Evolutionary conservation across 306 rosid genomes (phyloP), one percentile per base, ranked within the genome.

Genomic region (Rosa chinensis): DNA sequence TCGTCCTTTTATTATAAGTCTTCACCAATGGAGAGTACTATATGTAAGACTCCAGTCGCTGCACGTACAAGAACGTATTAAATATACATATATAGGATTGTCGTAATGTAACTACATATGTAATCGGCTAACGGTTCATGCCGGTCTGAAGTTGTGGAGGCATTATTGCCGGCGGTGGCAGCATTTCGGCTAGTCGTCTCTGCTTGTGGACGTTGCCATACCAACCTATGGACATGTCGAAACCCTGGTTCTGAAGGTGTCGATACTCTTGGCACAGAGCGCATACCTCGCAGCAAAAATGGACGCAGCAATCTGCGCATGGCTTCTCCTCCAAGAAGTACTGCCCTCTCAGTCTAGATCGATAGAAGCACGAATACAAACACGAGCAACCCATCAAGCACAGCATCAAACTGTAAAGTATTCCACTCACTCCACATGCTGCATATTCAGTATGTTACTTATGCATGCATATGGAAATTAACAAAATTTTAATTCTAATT

Each of bases 181-280:
- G 80, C 80, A 10, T 73, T 44, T 76, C 59, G 8, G 85, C 87
- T 17, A 79, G 78, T 40, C 86, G 70, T 76, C 77, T 85, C 75
- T 79, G 85, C 81, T 86, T 87, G 70, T 84, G 81, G 48, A 75
- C 81, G 69, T 89, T 89, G 16, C 86, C 90, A 43, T 87, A 82
- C 90, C 92, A 87, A n/a, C 92, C 92, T 79, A 83, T 81, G 25
- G 90, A 83, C 90, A 83, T 83, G 77, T 81, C 81, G 21, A 85
- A 79, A 53, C 93, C 90, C 2, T 78, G 87, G 77, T 78, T 76
- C 40, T 81, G 79, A 71, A 89, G 89, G 52, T 87, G 76, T 18
- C 90, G 61, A 20, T 85, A 85, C 66, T 87, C 89, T 75, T 89
- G 90, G 82, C 90, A 87, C 73, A 89, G 64, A 47, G 87, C 83